These are phyloP conservation scores for Alnus glutinosa DNA, from an alignment of 306 rosid genomes.

Conservation along the genomic window DNA sequence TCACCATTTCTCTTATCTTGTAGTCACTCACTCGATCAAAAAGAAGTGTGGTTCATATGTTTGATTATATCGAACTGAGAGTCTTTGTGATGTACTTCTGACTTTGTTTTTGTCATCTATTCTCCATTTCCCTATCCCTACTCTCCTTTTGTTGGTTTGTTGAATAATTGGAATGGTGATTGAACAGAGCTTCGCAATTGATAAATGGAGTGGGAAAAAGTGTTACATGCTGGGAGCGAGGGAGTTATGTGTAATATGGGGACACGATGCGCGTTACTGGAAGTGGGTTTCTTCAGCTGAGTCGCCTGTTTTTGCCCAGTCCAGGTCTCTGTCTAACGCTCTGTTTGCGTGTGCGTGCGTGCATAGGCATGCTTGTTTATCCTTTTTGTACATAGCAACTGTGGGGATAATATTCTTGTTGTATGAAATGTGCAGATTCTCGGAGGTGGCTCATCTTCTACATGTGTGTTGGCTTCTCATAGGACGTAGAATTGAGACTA, in stretches of 20 bases:
- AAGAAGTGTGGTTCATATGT: no score
- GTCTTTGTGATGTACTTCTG: not conserved
- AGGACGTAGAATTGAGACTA: not conserved
- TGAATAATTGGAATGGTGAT: not conserved
- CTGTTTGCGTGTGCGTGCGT: not conserved
- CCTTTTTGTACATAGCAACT: not conserved
- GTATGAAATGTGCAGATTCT: slow-evolving; percentile 3
- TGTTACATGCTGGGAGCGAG: slow-evolving; percentile 1
- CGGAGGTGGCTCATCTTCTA: not conserved
- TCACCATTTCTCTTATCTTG: no score
- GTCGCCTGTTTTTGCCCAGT: not conserved
- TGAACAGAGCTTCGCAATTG: not conserved
- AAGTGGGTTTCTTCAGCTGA: not conserved
- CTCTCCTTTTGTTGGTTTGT: not conserved
- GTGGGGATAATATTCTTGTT: not conserved
- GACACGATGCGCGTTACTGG: not conserved
- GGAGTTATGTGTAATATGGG: not conserved
- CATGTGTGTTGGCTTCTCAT: not conserved
- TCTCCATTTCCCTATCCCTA: no score
- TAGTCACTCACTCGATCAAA: no score
- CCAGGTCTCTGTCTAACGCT: not conserved
- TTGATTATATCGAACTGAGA: no score
- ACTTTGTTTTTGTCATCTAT: not conserved
- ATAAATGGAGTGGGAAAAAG: not conserved
- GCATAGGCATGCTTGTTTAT: not conserved